Percentiles rank a stretch among this genome's conserved stretches.
Conservation (phyloP, 129 eudicot species). For the Oenanthe sinensis region DNA sequence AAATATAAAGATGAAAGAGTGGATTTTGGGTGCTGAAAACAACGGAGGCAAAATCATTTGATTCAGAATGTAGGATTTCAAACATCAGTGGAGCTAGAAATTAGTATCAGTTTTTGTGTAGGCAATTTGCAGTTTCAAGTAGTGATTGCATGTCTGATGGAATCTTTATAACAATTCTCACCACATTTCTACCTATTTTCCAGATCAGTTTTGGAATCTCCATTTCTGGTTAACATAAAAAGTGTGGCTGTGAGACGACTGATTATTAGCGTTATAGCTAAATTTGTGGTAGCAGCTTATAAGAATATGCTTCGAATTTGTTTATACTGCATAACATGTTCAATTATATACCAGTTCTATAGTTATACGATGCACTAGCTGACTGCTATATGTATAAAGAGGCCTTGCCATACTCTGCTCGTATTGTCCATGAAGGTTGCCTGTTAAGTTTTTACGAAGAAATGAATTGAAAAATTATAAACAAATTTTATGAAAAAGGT, state of each 20-base stretch:
- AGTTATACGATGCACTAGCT: background rate
- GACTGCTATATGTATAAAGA: background rate
- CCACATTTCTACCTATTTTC: background rate
- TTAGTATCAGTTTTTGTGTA: background rate
- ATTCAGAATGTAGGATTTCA: background rate
- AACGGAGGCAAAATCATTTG: background rate
- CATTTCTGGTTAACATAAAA: background rate
- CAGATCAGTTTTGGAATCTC: background rate
- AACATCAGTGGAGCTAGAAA: background rate
- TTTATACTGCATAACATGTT: background rate
- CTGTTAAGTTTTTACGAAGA: background rate
- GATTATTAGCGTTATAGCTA: background rate
- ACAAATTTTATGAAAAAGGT: too few species aligned
- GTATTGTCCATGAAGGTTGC: background rate
- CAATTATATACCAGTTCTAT: background rate
- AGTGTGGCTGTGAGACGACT: background rate
- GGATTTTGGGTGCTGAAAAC: background rate
- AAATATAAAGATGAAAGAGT: background rate
- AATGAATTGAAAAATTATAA: too few species aligned
- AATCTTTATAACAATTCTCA: background rate
- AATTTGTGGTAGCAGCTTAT: background rate
- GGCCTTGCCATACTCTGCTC: background rate
- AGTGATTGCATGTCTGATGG: background rate
- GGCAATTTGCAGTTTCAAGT: background rate
- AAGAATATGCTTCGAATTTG: background rate